Base-by-base conservation (phyloP, 805 yeast genomes). In the Trichomonascus vanleenenianus region DNA sequence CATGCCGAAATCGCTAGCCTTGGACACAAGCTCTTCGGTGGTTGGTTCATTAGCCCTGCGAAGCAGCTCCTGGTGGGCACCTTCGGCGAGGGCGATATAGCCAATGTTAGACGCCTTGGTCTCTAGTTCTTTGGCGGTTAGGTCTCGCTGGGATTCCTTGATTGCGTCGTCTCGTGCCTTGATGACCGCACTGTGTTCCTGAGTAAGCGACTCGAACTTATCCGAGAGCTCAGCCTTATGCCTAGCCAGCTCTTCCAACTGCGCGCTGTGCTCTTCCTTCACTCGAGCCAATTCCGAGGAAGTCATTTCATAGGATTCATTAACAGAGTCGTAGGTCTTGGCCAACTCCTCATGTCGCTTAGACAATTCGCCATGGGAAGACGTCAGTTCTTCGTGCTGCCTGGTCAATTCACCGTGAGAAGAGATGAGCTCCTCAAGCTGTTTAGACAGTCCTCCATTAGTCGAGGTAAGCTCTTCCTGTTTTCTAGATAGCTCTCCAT, bases 1-100 rank as follows among this genome's bases (percentile, higher is more conserved):
- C 46, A 59, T 53, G n/a, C 9, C 63, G 64, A 35, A 52, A 42
- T 2, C 43, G 45, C 22, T 41, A 39, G 48, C 49, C 20, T 30
- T 35, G n/a, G 32, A 35, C 40, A 19, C 36, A 8, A 43, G 34
- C 32, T 46, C 48, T n/a, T 49, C 51, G 16, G 42, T 46, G 11
- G 49, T 37, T 14, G 51, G 54, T 10, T 42, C 35, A 10, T 48
- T 41, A 27, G 50, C 50, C 5, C 32, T 30, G 8, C 51, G 41
- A 12, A 44, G 44, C 15, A 47, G 42, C 27, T 43, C 48, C 15
- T 40, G 46, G 36, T 46, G 39, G n/a, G 47, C 43, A 36, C 44
- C 40, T 10, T 40, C 22, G 3, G 46, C 22, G 6, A 48, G 35
- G 16, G 49, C 59, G 12, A 53, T 44, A 6, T 64, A 40, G 3